Conservation (phyloP, 306 rosid species). For the Arachis hypogaea region DNA sequence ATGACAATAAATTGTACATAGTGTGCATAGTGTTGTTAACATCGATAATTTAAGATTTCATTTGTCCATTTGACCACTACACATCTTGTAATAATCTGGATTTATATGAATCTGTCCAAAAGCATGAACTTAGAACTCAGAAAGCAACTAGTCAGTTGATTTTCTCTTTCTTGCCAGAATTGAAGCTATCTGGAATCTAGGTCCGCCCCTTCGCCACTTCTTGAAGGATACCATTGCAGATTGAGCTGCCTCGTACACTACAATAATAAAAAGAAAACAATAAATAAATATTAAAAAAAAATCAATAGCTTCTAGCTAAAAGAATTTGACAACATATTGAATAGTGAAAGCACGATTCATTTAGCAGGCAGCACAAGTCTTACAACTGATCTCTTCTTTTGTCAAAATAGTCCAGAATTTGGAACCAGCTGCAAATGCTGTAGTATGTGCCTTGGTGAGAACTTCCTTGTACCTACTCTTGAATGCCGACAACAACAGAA, state of each 20-base stretch:
- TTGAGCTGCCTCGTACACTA: conserved; percentile 94
- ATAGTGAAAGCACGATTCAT: conserved; percentile 26
- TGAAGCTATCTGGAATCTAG: conserved; percentile 85
- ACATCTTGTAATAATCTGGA: conserved; percentile 18
- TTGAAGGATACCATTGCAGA: conserved; percentile 88
- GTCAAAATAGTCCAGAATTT: conserved; percentile 68
- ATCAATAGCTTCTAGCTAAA: neutral
- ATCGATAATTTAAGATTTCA: conserved; percentile 5
- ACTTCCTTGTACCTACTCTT: conserved; percentile 86
- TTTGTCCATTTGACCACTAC: neutral
- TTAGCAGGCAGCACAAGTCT: conserved; percentile 44
- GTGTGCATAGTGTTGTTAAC: neutral
- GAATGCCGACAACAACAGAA: conserved; percentile 86
- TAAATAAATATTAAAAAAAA: conserved; percentile 2
- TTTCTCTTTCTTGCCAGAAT: conserved; percentile 85
- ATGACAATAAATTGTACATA: conserved; percentile 3
- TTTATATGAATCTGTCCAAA: conserved; percentile 12
- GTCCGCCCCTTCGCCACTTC: conserved; percentile 93
- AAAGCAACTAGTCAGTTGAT: conserved; percentile 51
- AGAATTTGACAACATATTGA: conserved; percentile 7
- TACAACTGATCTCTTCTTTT: conserved; percentile 79
- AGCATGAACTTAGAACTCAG: neutral
- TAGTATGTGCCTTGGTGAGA: conserved; percentile 88
- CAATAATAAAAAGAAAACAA: conserved; percentile 32
- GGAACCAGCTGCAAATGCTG: conserved; percentile 70